phyloP scores from a whole-genome alignment of 2,329 filamentous ascomycete genomes.

The Cladosporium sp. region DNA sequence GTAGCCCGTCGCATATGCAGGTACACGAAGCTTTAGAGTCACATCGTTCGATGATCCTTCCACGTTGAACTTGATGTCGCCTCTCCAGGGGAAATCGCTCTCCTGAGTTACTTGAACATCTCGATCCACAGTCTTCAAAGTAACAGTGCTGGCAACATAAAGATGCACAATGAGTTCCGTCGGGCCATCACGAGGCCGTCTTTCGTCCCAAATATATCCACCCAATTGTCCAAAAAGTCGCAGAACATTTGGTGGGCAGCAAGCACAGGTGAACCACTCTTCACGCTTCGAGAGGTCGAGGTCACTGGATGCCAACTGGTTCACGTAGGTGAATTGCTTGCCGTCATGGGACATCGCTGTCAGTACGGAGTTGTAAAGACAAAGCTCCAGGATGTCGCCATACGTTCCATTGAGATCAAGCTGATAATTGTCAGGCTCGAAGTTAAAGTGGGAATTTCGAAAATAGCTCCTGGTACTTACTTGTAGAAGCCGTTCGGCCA shows the following conservation, averaged over 20 bases:
- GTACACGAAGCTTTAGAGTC: conserved; percentile 49
- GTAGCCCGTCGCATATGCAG: conserved; percentile 44
- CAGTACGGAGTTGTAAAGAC: conserved; percentile 57
- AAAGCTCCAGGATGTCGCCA: conserved; percentile 57
- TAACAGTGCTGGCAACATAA: conserved; percentile 48
- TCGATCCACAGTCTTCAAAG: conserved; percentile 34
- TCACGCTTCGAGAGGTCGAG: conserved; percentile 46
- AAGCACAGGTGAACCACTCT: conserved; percentile 57
- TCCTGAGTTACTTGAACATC: conserved; percentile 44
- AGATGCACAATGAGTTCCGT: conserved; percentile 51
- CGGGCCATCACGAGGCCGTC: conserved; percentile 26
- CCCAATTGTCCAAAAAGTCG: conserved; percentile 53
- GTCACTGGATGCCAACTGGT: conserved; percentile 54
- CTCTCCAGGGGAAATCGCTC: conserved; percentile 56
- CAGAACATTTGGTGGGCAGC: conserved; percentile 57
- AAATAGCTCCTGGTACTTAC: conserved; percentile 20
- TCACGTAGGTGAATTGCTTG: conserved; percentile 56
- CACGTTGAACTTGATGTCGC: conserved; percentile 43
- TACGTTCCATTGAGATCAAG: conserved; percentile 50
- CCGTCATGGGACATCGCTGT: conserved; percentile 54
- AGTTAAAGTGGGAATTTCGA: neutral
- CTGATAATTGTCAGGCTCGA: conserved; percentile 20
- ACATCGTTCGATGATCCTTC: conserved; percentile 17
- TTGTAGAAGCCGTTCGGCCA: conserved; percentile 53
- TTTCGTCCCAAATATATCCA: conserved; percentile 48